Percentiles rank a stretch among this genome's conserved stretches.
Evolutionary conservation across 23 red algal species (phyloP).

Genomic region (Gracilaria vermiculophylla): DNA sequence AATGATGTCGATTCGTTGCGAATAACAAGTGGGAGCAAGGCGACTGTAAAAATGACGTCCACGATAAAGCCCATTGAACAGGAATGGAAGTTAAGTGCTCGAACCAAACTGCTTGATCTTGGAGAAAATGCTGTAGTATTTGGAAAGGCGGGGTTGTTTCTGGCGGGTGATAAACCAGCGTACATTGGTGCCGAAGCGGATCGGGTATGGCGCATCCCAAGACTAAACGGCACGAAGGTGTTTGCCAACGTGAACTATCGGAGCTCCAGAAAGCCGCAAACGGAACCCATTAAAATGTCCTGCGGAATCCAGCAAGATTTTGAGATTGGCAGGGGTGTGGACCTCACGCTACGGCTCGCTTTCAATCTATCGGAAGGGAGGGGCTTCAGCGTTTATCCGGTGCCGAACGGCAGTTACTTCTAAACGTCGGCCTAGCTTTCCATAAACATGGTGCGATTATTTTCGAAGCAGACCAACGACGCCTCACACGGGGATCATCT

Average conservation of each 20-base stretch:
- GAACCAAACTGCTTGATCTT: slow-evolving; percentile 31
- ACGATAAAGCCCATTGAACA: slow-evolving; percentile 56
- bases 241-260: slow-evolving; percentile 64
- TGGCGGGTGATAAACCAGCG: slow-evolving; percentile 39
- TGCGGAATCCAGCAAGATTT: slow-evolving; percentile 60
- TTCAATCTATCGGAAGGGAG: background rate
- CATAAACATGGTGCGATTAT: too few relatives aligned
- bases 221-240: slow-evolving; percentile 22
- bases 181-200: slow-evolving; percentile 65
- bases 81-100: slow-evolving; percentile 66
- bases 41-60: slow-evolving; percentile 44
- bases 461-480: too few relatives aligned
- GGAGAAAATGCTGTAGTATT: slow-evolving; percentile 47
- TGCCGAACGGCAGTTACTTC: slow-evolving; percentile 55
- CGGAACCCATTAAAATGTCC: slow-evolving; percentile 11
- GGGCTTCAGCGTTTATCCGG: background rate
- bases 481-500: too few relatives aligned
- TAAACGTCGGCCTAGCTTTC: background rate
- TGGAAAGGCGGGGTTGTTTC: slow-evolving; percentile 68
- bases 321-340: slow-evolving; percentile 44
- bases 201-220: slow-evolving; percentile 36
- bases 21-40: background rate
- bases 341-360: slow-evolving; percentile 28
- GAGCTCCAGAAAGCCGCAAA: slow-evolving; percentile 42
- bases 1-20: slow-evolving; percentile 5